These are phyloP conservation scores for Dalbergia cultrata DNA, from an alignment of 306 rosid genomes.

Conservation along the genomic window DNA sequence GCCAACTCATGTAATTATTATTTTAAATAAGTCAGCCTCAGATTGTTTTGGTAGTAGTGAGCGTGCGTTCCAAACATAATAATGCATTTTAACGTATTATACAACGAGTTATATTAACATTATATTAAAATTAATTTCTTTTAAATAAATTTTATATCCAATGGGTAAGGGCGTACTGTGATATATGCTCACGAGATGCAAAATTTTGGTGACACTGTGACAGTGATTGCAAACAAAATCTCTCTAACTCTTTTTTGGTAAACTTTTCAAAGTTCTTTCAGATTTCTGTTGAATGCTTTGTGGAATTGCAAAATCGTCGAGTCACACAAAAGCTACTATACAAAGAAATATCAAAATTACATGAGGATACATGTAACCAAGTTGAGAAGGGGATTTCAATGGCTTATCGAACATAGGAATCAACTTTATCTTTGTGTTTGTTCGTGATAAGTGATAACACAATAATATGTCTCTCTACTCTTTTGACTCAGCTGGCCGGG, in stretches of 20 bases:
- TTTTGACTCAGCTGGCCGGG: slow-evolving; percentile 59
- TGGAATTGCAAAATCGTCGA: slow-evolving; percentile 48
- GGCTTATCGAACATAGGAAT: slow-evolving; percentile 53
- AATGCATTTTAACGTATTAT: too few species aligned
- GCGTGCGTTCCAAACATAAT: too few species aligned
- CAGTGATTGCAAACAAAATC: slow-evolving; percentile 50
- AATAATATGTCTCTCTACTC: slow-evolving; percentile 62
- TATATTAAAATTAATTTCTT: too few species aligned
- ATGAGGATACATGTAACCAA: slow-evolving; percentile 37
- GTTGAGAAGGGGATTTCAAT: slow-evolving; percentile 40
- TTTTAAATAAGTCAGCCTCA: too few species aligned
- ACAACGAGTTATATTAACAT: too few species aligned
- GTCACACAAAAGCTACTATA: slow-evolving; percentile 36
- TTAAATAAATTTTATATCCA: too few species aligned
- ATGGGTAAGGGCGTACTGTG: too few species aligned
- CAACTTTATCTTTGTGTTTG: slow-evolving; percentile 55
- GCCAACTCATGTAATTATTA: too few species aligned
- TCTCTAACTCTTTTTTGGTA: slow-evolving; percentile 39
- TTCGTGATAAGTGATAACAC: slow-evolving; percentile 55
- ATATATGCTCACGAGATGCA: slow-evolving; percentile 33
- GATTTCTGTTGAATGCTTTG: slow-evolving; percentile 8
- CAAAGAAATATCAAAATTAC: slow-evolving; percentile 29
- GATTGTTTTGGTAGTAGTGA: too few species aligned
- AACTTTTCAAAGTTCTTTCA: slow-evolving; percentile 46
- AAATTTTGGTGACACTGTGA: slow-evolving; percentile 41